Evolutionary conservation across 2,329 filamentous ascomycete genomes (phyloP), one percentile per base, ranked within the genome.

Genomic region (Fusarium redolens): DNA sequence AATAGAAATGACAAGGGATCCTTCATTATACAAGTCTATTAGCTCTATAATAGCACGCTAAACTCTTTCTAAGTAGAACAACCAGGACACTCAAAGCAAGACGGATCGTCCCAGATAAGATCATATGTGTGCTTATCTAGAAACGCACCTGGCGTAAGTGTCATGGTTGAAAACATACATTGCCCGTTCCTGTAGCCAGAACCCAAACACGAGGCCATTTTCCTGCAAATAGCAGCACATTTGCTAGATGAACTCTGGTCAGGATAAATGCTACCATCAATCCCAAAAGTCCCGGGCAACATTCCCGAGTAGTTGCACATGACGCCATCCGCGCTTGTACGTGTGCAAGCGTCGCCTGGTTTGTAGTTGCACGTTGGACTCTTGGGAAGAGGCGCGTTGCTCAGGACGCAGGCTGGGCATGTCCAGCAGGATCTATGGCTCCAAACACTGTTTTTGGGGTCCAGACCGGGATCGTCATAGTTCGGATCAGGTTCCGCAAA

Each of bases 371-470:
- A 63, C 4, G 60, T 63, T 7, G 60, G 54, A 2, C 43, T 63
- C 22, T 63, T 63, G 3, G 60, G 60, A 30, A 63, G 60, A 28
- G 43, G 43, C 2, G n/a, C 35, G 12, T 48, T 7, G 14, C 55
- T 48, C 0, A 6, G 9, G 15, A 69, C n/a, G 18, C 68, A 70
- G 1, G 43, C 11, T 7, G 65, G 68, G 3, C 68, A 70, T 4
- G 28, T 51, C 15, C 55, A 70, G 11, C 68, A 70, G 9, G 52
- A 41, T 12, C 15, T 70, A n/a, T 70, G 65, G 5, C 47, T 44
- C 65, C 68, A 70, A 4, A 40, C 25, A 41, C 43, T 56, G 20
- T 28, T 56, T 51, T 45, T 63, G 10, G 31, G 59, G 20, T 50
- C 56, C 3, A 47, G 33, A 20, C 45, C 44, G 5, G 40, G 33